Percentiles rank a stretch among this genome's conserved stretches.
Conservation (phyloP, 1,139 yeast genomes). For the Suhomyces taliae region DNA sequence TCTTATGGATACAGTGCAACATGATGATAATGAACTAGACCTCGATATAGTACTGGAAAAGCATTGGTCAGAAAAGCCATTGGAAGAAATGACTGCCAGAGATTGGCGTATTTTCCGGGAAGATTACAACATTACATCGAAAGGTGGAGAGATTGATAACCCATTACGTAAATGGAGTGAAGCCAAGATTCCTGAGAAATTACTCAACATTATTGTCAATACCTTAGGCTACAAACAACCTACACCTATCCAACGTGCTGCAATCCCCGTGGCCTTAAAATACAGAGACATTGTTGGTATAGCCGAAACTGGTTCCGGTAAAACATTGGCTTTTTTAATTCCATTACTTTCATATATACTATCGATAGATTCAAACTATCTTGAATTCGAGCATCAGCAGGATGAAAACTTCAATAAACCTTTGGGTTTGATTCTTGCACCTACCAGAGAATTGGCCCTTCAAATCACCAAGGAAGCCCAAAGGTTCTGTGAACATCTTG, state of each 20-base stretch:
- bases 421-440: conserved; percentile 74
- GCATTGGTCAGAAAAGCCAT: conserved; percentile 73
- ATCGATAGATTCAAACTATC: conserved; percentile 35
- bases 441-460: conserved; percentile 90
- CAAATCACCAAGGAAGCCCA: conserved; percentile 73
- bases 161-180: conserved; percentile 81
- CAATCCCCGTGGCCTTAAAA: conserved; percentile 71
- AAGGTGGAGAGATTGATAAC: conserved; percentile 50
- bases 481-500: conserved; percentile 44
- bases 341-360: conserved; percentile 67
- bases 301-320: conserved; percentile 98
- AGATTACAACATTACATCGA: conserved; percentile 66
- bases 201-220: conserved; percentile 38
- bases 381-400: conserved; percentile 34
- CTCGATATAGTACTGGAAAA: conserved; percentile 23
- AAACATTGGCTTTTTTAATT: conserved; percentile 82
- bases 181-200: conserved; percentile 44
- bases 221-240: conserved; percentile 58
- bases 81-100: conserved; percentile 66
- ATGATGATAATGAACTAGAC: conserved; percentile 13
- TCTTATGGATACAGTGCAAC: conserved; percentile 27
- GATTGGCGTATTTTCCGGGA: conserved; percentile 92
- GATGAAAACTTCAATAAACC: conserved; percentile 34
- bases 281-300: conserved; percentile 75
- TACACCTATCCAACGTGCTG: conserved; percentile 87